These are phyloP conservation scores for Isabelozyma gotoi DNA, from an alignment of 805 yeast species.

Conservation along the genomic window DNA sequence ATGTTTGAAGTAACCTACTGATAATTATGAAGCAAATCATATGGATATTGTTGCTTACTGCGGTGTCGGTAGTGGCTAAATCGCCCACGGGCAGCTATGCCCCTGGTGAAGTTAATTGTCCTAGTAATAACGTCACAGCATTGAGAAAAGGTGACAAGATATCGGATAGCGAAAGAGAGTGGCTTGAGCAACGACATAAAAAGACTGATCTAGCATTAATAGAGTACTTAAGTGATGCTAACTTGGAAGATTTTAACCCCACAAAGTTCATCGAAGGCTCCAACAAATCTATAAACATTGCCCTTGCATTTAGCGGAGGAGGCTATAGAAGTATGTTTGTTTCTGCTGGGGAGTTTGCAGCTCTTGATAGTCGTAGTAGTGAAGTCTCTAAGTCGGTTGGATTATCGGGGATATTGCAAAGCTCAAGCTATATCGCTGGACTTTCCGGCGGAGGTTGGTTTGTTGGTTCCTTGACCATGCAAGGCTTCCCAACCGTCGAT, in stretches of 20 bases:
- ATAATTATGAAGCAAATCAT: neutral
- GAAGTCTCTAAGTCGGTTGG: conserved; percentile 47
- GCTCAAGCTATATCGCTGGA: conserved; percentile 71
- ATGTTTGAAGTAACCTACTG: no score
- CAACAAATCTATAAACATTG: conserved; percentile 20
- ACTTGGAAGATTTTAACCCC: conserved; percentile 20
- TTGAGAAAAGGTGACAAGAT: conserved; percentile 25
- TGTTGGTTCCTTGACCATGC: conserved; percentile 63
- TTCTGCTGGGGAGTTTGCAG: conserved; percentile 84
- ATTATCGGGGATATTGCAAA: conserved; percentile 72
- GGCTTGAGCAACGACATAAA: conserved; percentile 22
- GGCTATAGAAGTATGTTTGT: conserved; percentile 51
- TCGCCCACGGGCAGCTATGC: conserved; percentile 28
- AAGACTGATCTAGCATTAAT: conserved; percentile 23
- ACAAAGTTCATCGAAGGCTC: conserved; percentile 15
- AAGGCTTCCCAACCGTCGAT: conserved; percentile 73
- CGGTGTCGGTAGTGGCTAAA: conserved; percentile 6
- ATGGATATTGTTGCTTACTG: neutral
- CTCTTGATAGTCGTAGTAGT: conserved; percentile 72
- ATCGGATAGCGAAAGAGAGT: conserved; percentile 21
- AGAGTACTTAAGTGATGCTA: conserved; percentile 19
- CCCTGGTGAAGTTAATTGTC: conserved; percentile 29
- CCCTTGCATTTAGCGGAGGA: conserved; percentile 41
- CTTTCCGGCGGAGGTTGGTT: conserved; percentile 88
- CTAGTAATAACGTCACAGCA: conserved; percentile 10